Evolutionary conservation across 2,329 filamentous ascomycete genomes (phyloP), one percentile per base, ranked within the genome.

Genomic region (Scytalidium sp.): DNA sequence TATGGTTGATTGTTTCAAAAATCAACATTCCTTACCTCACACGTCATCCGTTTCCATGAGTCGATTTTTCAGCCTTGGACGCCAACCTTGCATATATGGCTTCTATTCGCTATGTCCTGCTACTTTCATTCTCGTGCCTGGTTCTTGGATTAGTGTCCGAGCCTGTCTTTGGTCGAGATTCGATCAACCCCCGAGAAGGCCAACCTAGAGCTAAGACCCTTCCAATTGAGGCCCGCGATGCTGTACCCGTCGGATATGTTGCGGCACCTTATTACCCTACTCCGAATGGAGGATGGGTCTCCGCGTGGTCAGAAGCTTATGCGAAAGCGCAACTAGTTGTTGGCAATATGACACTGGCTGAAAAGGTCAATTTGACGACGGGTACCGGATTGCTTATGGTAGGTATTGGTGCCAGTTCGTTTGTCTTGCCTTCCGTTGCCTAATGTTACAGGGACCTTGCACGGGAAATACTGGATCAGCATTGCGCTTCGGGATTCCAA

Each of bases 381-480:
- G 88, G 88, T 3, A 85, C 79, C 1, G 87, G 87, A 1, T 76
- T 85, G 40, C 85, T 76, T 55, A 91, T 90, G 87, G 87, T 50
- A 45, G 25, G 23, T 45, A 19, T 36, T 6, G 19, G 17, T 43
- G 8, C 13, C 13, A 8, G 32, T 4, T 36, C 32, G 13, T 36
- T 36, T 36, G 32, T 36, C 32, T n/a, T 36, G n/a, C 13, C 4
- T 15, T 8, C n/a, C 27, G 15, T n/a, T 20, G 19, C 40, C 29
- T 42, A 36, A 27, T 53, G 21, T 17, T 43, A n/a, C 32, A 53
- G 10, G 54, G 80, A 23, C 83, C 75, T 22, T 94, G 89, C 57
- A 84, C 86, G 19, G 89, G 88, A 36, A 90, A 93, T 60, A 87
- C 87, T 0, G 87, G 88, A 10, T 88, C 85, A 51, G 87, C 84